Conservation (phyloP, 2,329 filamentous ascomycete species). For the Rhytidhysteron rufulum region DNA sequence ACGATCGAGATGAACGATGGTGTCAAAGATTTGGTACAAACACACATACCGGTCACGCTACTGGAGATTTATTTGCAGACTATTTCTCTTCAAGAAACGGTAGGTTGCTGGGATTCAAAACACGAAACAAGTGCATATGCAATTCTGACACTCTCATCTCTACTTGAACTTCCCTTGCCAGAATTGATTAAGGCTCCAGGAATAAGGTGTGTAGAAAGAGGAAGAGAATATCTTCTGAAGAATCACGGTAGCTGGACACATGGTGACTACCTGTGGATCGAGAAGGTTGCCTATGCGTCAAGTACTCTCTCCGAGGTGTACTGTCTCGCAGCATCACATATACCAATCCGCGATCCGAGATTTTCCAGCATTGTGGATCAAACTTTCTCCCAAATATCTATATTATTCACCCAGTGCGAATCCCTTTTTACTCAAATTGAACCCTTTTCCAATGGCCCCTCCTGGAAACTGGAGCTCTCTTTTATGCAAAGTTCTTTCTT, state of each 20-base stretch:
- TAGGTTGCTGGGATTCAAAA: constrained; percentile 12
- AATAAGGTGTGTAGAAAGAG: constrained; percentile 7
- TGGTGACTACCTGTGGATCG: constrained; percentile 15
- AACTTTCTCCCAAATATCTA: no score
- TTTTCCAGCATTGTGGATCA: no score
- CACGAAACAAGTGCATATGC: constrained; percentile 13
- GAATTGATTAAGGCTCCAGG: constrained; percentile 8
- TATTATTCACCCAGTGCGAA: no score
- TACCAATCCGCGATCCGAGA: no score
- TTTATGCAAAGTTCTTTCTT: constrained; percentile 2
- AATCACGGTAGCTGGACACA: background rate
- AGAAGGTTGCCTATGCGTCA: constrained; percentile 15
- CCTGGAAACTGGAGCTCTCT: background rate
- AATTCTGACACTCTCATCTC: constrained; percentile 7
- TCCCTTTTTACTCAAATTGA: background rate
- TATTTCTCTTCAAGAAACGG: constrained; percentile 7
- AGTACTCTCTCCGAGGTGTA: constrained; percentile 16
- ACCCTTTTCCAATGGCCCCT: background rate
- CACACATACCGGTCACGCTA: constrained; percentile 8
- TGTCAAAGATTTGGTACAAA: constrained; percentile 4
- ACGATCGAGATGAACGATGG: constrained; percentile 6
- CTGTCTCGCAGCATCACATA: constrained; percentile 4
- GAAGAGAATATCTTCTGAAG: background rate
- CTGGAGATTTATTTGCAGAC: constrained; percentile 9
- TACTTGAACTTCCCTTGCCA: constrained; percentile 21